Conservation (phyloP, 1,139 yeast species). For the Zygoascus sp. region DNA sequence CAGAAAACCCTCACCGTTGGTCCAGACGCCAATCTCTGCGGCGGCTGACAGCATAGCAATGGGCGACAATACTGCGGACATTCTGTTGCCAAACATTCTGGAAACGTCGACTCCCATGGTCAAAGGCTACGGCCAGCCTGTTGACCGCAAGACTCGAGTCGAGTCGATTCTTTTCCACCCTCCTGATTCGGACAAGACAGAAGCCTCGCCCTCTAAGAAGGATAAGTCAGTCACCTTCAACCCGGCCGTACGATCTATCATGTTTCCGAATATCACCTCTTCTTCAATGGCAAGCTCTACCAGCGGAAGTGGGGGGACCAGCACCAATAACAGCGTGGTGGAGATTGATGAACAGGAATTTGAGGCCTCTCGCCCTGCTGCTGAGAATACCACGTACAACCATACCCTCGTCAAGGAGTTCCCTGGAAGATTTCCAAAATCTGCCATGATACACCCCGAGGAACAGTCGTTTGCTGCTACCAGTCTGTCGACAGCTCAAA, state of each 20-base stretch:
- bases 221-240: conserved; percentile 6
- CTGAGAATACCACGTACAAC: conserved; percentile 9
- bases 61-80: not conserved
- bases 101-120: conserved; percentile 6
- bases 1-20: conserved; percentile 1
- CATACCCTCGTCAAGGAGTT: conserved; percentile 22
- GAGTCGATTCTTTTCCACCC: conserved; percentile 4
- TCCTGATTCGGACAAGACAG: not conserved
- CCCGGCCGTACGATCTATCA: conserved; percentile 4
- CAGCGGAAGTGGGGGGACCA: not conserved
- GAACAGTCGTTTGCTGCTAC: conserved; percentile 10
- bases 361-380: conserved; percentile 4
- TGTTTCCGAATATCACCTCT: conserved; percentile 2
- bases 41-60: not conserved
- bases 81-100: not conserved
- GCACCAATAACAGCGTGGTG: not conserved
- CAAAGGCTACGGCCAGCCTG: not conserved
- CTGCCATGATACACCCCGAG: conserved; percentile 6
- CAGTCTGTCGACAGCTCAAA: conserved; percentile 1
- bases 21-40: conserved; percentile 2
- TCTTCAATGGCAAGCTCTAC: not conserved
- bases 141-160: not conserved
- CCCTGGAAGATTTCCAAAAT: conserved; percentile 28
- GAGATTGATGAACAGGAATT: not conserved
- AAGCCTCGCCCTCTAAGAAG: conserved; percentile 1